A percentile compares a stretch with the other conserved stretches of the same genome.
Evolutionary conservation across 768 basidiomycete genomes (phyloP).

Genomic region (Neoboletus brunneissimus): DNA sequence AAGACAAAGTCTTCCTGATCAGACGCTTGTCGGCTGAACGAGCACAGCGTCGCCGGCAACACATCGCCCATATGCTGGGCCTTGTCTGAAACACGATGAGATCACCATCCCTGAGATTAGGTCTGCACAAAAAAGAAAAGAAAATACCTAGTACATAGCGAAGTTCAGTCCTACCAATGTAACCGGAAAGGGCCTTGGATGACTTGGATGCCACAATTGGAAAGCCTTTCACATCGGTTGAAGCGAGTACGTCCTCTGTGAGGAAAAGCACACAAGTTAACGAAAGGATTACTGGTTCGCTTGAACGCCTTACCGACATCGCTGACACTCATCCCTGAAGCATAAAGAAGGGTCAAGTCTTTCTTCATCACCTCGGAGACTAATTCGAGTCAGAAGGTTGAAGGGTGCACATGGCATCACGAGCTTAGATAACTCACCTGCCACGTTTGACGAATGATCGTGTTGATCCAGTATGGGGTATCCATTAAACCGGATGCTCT

Average conservation of each 20-base stretch:
- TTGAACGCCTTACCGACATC: conserved; percentile 66
- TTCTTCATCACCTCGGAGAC: conserved; percentile 90
- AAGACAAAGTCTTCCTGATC: conserved; percentile 53
- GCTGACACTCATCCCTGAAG: conserved; percentile 69
- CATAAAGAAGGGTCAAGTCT: conserved; percentile 70
- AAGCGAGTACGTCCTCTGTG: conserved; percentile 67
- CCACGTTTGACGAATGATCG: conserved; percentile 86
- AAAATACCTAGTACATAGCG: conserved; percentile 76
- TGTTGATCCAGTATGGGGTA: conserved; percentile 97
- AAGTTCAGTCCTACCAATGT: conserved; percentile 84
- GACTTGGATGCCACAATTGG: conserved; percentile 74
- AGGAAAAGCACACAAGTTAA: conserved; percentile 1
- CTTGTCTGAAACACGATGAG: conserved; percentile 51
- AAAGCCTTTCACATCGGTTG: conserved; percentile 84
- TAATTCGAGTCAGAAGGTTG: conserved; percentile 28
- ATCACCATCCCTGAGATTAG: background rate
- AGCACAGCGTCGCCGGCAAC: conserved; percentile 62
- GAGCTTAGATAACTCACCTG: conserved; percentile 52
- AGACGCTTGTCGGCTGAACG: conserved; percentile 54
- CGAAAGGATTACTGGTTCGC: background rate
- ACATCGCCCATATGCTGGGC: conserved; percentile 63
- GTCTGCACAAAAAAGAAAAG: background rate
- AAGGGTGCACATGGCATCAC: conserved; percentile 3
- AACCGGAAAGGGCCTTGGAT: conserved; percentile 68
- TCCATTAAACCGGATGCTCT: conserved; percentile 95